Evolutionary conservation across 2,329 filamentous ascomycete species (phyloP).

Genomic region (Claviceps humidiphila): DNA sequence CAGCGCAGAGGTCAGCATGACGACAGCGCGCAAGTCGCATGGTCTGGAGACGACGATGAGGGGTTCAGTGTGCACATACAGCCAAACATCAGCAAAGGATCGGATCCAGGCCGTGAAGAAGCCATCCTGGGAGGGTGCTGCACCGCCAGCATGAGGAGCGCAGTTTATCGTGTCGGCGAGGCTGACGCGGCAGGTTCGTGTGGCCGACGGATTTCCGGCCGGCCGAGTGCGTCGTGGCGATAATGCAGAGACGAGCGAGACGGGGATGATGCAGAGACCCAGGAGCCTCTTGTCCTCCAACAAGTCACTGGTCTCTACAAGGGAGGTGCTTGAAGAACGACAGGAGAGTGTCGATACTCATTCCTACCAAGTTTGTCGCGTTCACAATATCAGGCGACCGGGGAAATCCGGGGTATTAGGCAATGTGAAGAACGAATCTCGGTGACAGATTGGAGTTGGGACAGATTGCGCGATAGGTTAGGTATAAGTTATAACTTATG

Average conservation of each 20-base stretch:
- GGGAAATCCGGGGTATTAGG: constrained; percentile 12
- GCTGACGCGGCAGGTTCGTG: neutral
- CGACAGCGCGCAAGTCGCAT: neutral
- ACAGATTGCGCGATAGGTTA: constrained; percentile 5
- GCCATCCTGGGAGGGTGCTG: constrained; percentile 42
- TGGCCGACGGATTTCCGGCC: neutral
- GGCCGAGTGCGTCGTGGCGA: neutral
- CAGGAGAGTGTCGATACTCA: too few relatives aligned
- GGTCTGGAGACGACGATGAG: neutral
- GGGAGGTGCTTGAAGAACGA: too few relatives aligned
- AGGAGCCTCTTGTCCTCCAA: neutral
- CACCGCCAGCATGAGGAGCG: constrained; percentile 43
- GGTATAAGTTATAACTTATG: neutral
- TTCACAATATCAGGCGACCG: neutral
- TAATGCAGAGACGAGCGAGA: neutral
- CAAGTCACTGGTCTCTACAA: neutral
- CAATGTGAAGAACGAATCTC: constrained; percentile 4
- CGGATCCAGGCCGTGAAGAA: constrained; percentile 40
- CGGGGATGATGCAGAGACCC: neutral
- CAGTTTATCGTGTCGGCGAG: constrained; percentile 13
- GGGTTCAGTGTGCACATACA: constrained; percentile 35
- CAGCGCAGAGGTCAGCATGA: constrained; percentile 1
- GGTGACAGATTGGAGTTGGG: neutral
- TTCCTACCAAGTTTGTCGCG: too few relatives aligned
- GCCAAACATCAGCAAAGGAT: constrained; percentile 49